Percentiles rank a stretch among this genome's conserved stretches.
Evolutionary conservation across 176 grass and related monocot genomes (phyloP).

Genomic region (Oryza meyeriana): DNA sequence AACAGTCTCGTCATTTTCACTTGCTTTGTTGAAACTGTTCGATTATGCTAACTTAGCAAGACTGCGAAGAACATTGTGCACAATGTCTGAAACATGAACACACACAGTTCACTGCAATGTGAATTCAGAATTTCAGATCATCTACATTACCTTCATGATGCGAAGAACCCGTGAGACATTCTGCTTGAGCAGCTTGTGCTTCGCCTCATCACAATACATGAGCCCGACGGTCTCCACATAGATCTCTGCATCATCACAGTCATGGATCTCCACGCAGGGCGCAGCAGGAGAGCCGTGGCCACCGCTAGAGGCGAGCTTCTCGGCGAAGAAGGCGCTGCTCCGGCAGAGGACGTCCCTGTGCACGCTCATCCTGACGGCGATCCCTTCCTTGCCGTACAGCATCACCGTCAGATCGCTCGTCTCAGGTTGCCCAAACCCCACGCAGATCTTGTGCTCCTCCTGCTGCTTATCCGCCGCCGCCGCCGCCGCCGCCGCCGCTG

Average conservation of each 20-base stretch:
- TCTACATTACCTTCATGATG: constrained; percentile 45
- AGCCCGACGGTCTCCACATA: constrained; percentile 64
- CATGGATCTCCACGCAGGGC: constrained; percentile 44
- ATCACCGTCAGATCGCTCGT: constrained; percentile 75
- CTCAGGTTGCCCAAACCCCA: constrained; percentile 74
- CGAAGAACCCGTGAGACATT: constrained; percentile 58
- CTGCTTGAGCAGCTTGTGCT: constrained; percentile 61
- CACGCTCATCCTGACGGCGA: constrained; percentile 70
- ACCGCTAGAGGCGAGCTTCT: constrained; percentile 29
- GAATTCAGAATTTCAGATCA: background rate
- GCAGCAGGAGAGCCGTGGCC: background rate
- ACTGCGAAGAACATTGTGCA: background rate
- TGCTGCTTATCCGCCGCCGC: background rate
- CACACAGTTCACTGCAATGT: background rate
- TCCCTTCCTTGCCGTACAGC: constrained; percentile 67
- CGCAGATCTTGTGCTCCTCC: constrained; percentile 53
- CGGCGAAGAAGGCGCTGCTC: constrained; percentile 70
- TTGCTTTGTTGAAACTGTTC: background rate
- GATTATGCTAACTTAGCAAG: background rate
- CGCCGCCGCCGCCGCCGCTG: background rate
- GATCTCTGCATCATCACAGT: constrained; percentile 62
- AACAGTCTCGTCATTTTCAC: background rate
- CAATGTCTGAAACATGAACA: background rate
- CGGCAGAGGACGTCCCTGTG: constrained; percentile 58
- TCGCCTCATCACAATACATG: constrained; percentile 60